phyloP scores from a whole-genome alignment of 495 filamentous ascomycete species.

The Penicillium desertorum region DNA sequence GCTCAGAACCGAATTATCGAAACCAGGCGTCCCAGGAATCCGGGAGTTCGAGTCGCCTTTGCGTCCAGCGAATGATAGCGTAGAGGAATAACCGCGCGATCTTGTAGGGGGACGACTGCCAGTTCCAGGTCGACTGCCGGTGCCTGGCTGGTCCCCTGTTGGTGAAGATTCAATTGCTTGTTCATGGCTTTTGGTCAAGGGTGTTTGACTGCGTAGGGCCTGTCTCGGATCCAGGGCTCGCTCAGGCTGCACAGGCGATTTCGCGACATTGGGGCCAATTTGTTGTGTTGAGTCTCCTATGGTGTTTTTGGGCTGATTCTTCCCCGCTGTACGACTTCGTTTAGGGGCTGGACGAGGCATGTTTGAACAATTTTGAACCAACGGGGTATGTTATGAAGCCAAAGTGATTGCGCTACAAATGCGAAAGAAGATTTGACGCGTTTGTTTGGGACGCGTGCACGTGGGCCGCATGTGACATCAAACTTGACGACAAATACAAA shows the following conservation, averaged over 20 bases:
- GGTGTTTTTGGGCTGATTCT: conserved; percentile 19
- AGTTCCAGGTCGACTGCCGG: conserved; percentile 42
- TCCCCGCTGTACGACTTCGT: conserved; percentile 33
- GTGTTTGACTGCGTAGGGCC: conserved; percentile 37
- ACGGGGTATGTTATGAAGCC: not conserved
- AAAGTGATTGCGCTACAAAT: conserved; percentile 1
- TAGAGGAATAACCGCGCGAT: conserved; percentile 50
- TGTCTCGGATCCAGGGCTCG: conserved; percentile 25
- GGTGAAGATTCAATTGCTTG: conserved; percentile 46
- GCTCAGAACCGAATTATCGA: conserved; percentile 54
- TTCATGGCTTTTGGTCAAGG: conserved; percentile 34
- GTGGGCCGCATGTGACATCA: conserved; percentile 17
- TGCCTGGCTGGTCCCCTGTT: conserved; percentile 33
- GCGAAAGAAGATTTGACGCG: conserved; percentile 10
- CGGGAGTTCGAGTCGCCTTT: conserved; percentile 44
- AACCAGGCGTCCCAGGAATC: conserved; percentile 51
- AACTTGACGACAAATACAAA: not conserved
- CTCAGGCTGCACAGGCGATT: conserved; percentile 16
- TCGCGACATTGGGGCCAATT: conserved; percentile 12
- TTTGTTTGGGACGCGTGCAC: conserved; percentile 29
- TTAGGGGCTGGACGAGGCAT: conserved; percentile 49
- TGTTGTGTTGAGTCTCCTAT: conserved; percentile 11
- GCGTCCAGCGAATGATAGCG: conserved; percentile 42
- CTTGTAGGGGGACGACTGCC: conserved; percentile 44
- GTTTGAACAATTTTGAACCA: not conserved